Evolutionary conservation across 2,329 filamentous ascomycete genomes (phyloP).

Genomic region (Colletotrichum musae): DNA sequence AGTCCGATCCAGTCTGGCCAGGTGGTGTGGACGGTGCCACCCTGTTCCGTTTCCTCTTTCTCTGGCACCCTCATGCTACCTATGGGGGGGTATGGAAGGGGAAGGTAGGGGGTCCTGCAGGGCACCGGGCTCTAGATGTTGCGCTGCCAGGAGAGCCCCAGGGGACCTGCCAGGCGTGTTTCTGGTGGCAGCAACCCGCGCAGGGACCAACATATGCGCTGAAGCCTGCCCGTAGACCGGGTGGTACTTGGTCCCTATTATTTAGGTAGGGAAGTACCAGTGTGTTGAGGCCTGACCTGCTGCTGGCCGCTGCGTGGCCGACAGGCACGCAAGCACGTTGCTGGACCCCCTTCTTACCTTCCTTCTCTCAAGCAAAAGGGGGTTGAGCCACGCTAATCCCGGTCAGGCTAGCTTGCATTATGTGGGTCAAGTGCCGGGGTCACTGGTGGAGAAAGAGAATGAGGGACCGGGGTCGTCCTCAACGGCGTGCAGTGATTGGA

Average conservation of each 20-base stretch:
- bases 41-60: constrained; percentile 22
- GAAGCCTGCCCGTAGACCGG: background rate
- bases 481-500: constrained; percentile 15
- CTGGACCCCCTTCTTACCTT: constrained; percentile 7
- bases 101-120: background rate
- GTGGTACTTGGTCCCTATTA: background rate
- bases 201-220: constrained; percentile 15
- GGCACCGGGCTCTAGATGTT: background rate
- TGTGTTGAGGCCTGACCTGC: constrained; percentile 12
- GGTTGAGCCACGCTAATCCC: constrained; percentile 30
- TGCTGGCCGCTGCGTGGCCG: constrained; percentile 18
- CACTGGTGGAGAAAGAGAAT: constrained; percentile 35
- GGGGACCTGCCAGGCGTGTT: background rate
- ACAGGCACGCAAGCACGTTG: constrained; percentile 30
- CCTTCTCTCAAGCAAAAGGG: constrained; percentile 31
- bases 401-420: constrained; percentile 15
- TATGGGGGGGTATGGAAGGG: too few relatives aligned
- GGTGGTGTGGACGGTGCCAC: constrained; percentile 14
- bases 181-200: background rate
- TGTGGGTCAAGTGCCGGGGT: constrained; percentile 26
- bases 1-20: background rate
- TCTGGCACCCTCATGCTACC: background rate
- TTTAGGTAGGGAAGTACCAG: background rate
- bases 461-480: constrained; percentile 26
- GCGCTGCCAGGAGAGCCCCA: background rate